These are phyloP conservation scores for Aphanomyces stellatus DNA, from an alignment of 352 stramenopile genomes.

Conservation along the genomic window DNA sequence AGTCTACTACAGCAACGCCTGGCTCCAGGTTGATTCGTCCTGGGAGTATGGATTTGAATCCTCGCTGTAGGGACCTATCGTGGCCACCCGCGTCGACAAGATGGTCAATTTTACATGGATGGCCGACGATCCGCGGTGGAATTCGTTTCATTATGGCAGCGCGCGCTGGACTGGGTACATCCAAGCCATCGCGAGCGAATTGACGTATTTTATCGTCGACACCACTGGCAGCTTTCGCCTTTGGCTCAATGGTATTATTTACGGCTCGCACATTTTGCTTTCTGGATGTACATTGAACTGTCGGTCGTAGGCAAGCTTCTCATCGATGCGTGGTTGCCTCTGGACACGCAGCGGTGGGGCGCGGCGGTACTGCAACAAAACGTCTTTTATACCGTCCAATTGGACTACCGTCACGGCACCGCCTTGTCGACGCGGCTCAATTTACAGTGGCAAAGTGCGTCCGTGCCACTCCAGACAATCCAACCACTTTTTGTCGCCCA, in stretches of 20 bases:
- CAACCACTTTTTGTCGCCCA: neutral
- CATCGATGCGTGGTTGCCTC: slow-evolving; percentile 43
- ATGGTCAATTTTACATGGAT: slow-evolving; percentile 71
- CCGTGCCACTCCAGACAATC: neutral
- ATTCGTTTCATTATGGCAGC: slow-evolving; percentile 42
- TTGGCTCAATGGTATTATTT: slow-evolving; percentile 45
- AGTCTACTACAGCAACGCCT: slow-evolving; percentile 59
- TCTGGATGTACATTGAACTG: neutral
- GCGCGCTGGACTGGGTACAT: slow-evolving; percentile 63
- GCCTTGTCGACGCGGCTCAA: neutral
- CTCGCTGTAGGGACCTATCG: slow-evolving; percentile 2
- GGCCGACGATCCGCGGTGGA: slow-evolving; percentile 31
- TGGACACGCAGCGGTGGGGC: slow-evolving; percentile 24
- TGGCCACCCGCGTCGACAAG: slow-evolving; percentile 46
- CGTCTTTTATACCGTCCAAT: slow-evolving; percentile 36
- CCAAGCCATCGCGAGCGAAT: slow-evolving; percentile 32
- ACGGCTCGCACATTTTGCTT: no score
- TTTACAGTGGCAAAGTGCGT: slow-evolving; percentile 2
- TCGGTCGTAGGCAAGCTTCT: slow-evolving; percentile 36
- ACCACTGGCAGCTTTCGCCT: slow-evolving; percentile 46
- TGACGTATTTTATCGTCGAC: slow-evolving; percentile 39
- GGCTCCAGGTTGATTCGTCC: slow-evolving; percentile 30
- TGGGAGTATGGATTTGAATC: neutral
- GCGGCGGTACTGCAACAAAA: slow-evolving; percentile 23
- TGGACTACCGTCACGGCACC: slow-evolving; percentile 41